Base-by-base conservation (phyloP, 2,329 filamentous ascomycete species). In the Aureobasidium sp. region DNA sequence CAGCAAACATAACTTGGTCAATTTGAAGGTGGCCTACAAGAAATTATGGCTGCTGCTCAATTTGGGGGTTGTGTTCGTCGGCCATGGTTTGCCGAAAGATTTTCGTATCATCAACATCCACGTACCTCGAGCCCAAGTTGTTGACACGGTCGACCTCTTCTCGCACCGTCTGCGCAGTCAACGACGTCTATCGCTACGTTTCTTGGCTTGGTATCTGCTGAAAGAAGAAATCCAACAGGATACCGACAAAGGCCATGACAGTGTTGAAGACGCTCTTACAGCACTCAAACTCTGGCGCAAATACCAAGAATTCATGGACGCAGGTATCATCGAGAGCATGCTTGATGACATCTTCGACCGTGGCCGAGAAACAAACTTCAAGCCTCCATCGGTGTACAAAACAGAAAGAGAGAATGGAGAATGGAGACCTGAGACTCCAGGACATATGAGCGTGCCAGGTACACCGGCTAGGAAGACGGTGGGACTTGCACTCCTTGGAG, bases 31-130 rank as follows among this genome's bases (percentile, higher is more conserved):
- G 63, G 92, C 90, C 1, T 99, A 97, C 81, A 99, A 99, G 77
- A 97, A 97, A 74, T 85, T 99, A 34, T 99, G 95, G 95, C 84
- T 97, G 17, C 82, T 99, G 20, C 83, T 99, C 36, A 99, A 99
- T 71, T 82, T 97, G 0, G 94, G 94, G 52, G 96, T 92, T 76
- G 85, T 90, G 65, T 99, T 99, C 72, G 84, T 99, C 5, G 94
- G 94, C 2, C 94, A 99, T 71, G 93, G 93, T 4, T 81, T 99
- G 46, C 90, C 90, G 67, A 93, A 94, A 68, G 94, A 99, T 75
- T 97, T 99, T 77, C 90, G 94, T 59, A 96, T 96, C 62, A 96
- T 96, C 76, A 99, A 99, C 74, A 97, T 99, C 62, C 90, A 97
- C 73, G 89, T 99, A 0, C 94, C 95, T 1, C 90, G 88, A 71